Evolutionary conservation across 2,329 filamentous ascomycete genomes (phyloP).

Genomic region (Dactylellina drechsleri): DNA sequence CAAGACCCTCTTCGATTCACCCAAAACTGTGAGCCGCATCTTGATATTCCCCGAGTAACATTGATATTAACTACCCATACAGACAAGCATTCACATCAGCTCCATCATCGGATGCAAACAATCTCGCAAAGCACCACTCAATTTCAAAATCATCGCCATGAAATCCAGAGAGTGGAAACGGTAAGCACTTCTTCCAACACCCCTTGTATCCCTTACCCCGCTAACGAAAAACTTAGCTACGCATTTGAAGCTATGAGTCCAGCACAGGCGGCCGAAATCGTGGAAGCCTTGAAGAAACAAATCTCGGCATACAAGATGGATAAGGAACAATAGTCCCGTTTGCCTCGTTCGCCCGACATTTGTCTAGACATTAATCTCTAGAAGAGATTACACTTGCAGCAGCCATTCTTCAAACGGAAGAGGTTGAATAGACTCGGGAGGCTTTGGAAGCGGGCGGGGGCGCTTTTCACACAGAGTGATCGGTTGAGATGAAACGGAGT

Average conservation of each 20-base stretch:
- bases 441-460: no score
- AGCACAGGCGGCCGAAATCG: conserved; percentile 80
- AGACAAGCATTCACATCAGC: conserved; percentile 81
- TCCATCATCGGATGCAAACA: conserved; percentile 85
- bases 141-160: conserved; percentile 70
- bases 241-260: conserved; percentile 81
- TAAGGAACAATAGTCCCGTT: conserved; percentile 36
- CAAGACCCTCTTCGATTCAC: conserved; percentile 73
- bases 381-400: no score
- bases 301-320: conserved; percentile 70
- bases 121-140: conserved; percentile 79
- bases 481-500: no score
- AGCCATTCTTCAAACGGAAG: no score
- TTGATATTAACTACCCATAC: neutral
- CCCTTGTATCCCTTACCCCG: neutral
- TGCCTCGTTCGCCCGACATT: neutral
- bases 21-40: conserved; percentile 68
- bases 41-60: neutral
- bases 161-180: conserved; percentile 56
- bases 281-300: conserved; percentile 79
- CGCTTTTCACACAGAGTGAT: no score
- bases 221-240: conserved; percentile 71
- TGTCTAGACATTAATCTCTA: no score
- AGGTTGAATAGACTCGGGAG: no score
- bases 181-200: conserved; percentile 8